Base-by-base conservation (phyloP, 495 filamentous ascomycete species). In the Podospora pseudocomata region DNA sequence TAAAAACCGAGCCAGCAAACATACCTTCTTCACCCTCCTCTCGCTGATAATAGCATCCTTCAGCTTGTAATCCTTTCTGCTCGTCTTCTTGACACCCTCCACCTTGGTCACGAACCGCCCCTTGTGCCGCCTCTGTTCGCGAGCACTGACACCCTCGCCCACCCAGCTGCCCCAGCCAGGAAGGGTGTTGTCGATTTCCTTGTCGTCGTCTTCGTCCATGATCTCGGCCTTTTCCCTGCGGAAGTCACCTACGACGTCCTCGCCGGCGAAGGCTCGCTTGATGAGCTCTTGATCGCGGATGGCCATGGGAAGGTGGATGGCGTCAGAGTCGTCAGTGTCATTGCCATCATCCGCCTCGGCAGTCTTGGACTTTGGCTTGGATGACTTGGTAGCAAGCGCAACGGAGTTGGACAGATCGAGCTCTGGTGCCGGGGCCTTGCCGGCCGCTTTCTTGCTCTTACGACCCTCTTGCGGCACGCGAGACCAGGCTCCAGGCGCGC, bases 81-180 rank as follows among this genome's bases (percentile, higher is more conserved):
- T 77, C 63, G 90, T 83, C 69, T 90, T 89, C 74, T 91, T 89
- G 67, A 97, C 83, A n/a, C 95, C 95, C 64, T 90, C 86, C 44
- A 89, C 77, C 71, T 86, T 94, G 66, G 85, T 90, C 19, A 92
- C 71, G 72, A 90, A 85, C 28, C 85, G 84, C 1, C 82, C 81
- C 72, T 80, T 80, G 79, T 90, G 80, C 81, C 85, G 57, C 76
- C 80, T 78, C 82, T 88, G 82, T 83, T 87, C 80, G 83, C 82
- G 77, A 68, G 81, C 76, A 80, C 85, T 85, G 54, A 98, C 80
- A 5, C 94, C 95, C 32, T 89, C 87, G 61, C 95, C 95, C 11
- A 88, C 84, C 95, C 95, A 83, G 78, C 80, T 87, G 68, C 95
- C 95, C 95, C 95, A 99, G 64, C 95, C 95, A 2, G 92, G 92